Percentiles rank a stretch among this genome's conserved stretches.
Conservation (phyloP, 2,329 filamentous ascomycete genomes). For the Talaromyces atroroseus region DNA sequence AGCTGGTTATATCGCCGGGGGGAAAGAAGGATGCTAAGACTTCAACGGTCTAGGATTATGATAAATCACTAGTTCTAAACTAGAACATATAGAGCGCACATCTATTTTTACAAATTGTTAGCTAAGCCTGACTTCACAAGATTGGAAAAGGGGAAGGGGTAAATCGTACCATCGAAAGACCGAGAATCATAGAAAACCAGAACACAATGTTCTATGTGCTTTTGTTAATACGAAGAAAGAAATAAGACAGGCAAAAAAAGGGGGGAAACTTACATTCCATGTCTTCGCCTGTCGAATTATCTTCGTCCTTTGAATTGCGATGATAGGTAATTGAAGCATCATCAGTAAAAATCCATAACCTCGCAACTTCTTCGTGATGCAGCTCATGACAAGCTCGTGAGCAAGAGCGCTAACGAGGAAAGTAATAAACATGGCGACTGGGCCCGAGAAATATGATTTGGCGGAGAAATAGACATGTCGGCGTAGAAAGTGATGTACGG, state of each 20-base stretch:
- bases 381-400: constrained; percentile 95
- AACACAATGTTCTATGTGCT: constrained; percentile 65
- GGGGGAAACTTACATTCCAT: constrained; percentile 55
- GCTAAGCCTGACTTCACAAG: constrained; percentile 6
- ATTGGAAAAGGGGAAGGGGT: neutral
- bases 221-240: constrained; percentile 10
- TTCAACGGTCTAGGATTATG: too few relatives aligned
- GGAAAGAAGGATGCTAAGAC: too few relatives aligned
- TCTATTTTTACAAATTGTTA: constrained; percentile 31
- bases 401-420: constrained; percentile 85
- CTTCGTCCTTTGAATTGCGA: constrained; percentile 78
- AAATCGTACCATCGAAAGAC: constrained; percentile 65
- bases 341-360: constrained; percentile 92
- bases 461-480: constrained; percentile 89
- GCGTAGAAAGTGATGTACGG: constrained; percentile 90
- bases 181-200: constrained; percentile 87
- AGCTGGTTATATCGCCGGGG: neutral
- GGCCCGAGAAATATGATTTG: constrained; percentile 67
- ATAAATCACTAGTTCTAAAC: constrained; percentile 29
- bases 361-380: constrained; percentile 92
- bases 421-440: constrained; percentile 77
- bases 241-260: neutral
- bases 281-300: constrained; percentile 70
- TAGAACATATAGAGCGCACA: constrained; percentile 57
- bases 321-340: constrained; percentile 95